phyloP scores from a whole-genome alignment of 2,329 filamentous ascomycete genomes.

The Ophiosphaerella narmari region DNA sequence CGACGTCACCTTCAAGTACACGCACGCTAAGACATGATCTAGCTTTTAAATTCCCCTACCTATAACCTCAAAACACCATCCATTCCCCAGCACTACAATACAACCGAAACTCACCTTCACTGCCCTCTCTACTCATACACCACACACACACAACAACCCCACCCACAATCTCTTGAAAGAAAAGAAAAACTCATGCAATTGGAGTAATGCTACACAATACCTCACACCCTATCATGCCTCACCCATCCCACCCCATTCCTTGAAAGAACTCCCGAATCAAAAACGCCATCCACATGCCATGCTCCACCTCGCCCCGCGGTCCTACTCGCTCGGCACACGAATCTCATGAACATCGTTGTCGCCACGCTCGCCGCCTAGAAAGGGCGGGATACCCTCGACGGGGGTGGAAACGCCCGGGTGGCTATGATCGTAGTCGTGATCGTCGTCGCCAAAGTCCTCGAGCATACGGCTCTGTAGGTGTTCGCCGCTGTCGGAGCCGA shows the following conservation, averaged over 20 bases:
- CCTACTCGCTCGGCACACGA: slow-evolving; percentile 11
- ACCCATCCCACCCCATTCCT: not conserved
- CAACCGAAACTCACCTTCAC: not conserved
- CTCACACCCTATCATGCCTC: not conserved
- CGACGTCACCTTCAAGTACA: too few relatives aligned
- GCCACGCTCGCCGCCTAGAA: slow-evolving; percentile 10
- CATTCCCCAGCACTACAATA: not conserved
- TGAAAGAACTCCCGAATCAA: not conserved
- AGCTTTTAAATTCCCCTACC: too few relatives aligned
- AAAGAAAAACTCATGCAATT: not conserved
- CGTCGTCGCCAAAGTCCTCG: slow-evolving; percentile 41
- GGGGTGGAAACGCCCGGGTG: slow-evolving; percentile 27
- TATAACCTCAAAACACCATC: too few relatives aligned
- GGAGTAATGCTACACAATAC: not conserved
- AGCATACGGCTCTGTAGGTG: slow-evolving; percentile 23
- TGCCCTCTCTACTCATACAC: too few relatives aligned
- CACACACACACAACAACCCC: too few relatives aligned
- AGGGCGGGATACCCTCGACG: slow-evolving; percentile 19
- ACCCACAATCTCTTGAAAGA: not conserved
- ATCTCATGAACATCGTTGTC: slow-evolving; percentile 34
- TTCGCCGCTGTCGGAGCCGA: slow-evolving; percentile 25
- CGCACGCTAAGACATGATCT: too few relatives aligned
- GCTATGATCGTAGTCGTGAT: slow-evolving; percentile 9
- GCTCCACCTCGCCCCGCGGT: too few relatives aligned
- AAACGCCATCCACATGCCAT: not conserved